Base-by-base conservation (phyloP, 352 stramenopile species). In the Globisporangium cylindrosporum region DNA sequence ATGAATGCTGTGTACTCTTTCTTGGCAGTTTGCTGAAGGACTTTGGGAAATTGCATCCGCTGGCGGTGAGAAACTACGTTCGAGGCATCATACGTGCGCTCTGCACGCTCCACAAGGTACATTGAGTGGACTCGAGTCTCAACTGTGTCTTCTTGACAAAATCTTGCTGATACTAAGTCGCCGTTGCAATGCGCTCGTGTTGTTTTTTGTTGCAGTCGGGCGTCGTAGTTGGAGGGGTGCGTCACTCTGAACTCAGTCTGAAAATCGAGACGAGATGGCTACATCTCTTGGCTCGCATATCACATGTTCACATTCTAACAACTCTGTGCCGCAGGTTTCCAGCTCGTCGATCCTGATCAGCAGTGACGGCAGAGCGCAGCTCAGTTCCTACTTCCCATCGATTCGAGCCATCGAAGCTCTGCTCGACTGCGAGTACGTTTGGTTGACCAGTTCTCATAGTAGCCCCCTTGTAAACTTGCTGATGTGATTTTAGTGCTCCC, bases 1-100 rank as follows among this genome's bases (percentile, higher is more conserved):
- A 7, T 34, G 24, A 36, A 29, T 12, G 27, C 14, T 34, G 29
- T 32, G 29, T 32, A 32, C 29, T 32, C 4, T 20, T 20, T 57
- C 2, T 22, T 57, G 10, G 51, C 32, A 74, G 68, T 59, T 43
- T 73, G 29, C 63, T 73, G 4, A 36, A 43, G 29, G 58, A 70
- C 27, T 86, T 86, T 56, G 74, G 71, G 7, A 72, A 69, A 7
- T 34, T 86, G 38, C 76, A 86, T 32, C 68, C 74, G 20, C 69
- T 82, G 29, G 62, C 58, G 1, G 73, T 81, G 38, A 73, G 74
- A 27, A 68, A 78, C 55, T 84, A 79, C 49, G 61, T 78, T 0
- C 72, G 69, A 32, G 72, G 70, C 55, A 58, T 82, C 15, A 32
- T 80, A 6, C 63, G 46, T 2, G 73, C 70, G 2, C 74, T 86